These are phyloP conservation scores for Puccinia triticina DNA, from an alignment of 1,284 basidiomycete species.

Conservation along the genomic window DNA sequence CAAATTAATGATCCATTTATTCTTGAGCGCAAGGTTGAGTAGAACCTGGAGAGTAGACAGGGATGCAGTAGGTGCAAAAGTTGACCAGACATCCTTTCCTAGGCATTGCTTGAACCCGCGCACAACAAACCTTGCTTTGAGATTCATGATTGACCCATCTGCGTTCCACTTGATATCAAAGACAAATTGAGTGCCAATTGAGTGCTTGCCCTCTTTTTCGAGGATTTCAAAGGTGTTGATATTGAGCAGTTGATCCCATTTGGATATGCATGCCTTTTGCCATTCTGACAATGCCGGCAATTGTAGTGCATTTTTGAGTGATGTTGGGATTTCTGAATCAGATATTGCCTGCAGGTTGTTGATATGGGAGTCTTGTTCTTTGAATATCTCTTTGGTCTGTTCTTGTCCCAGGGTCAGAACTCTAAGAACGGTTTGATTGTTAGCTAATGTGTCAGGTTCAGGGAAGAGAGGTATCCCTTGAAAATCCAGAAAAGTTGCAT, in stretches of 20 bases:
- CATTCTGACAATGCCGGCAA: neutral
- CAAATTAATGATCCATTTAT: neutral
- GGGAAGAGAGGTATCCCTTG: neutral
- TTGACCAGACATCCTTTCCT: neutral
- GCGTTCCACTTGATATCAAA: slow-evolving; percentile 23
- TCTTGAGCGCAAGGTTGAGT: neutral
- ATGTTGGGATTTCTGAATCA: neutral
- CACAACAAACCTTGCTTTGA: slow-evolving; percentile 10
- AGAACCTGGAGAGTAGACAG: neutral
- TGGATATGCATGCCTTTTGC: neutral
- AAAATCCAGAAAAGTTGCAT: slow-evolving; percentile 12
- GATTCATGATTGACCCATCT: neutral
- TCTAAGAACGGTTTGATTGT: neutral
- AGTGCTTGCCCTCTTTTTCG: neutral
- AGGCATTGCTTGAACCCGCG: neutral
- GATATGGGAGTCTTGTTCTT: neutral
- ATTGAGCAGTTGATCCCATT: neutral
- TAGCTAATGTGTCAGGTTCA: neutral
- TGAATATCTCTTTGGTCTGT: neutral
- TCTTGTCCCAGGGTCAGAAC: neutral
- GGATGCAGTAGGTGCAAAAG: slow-evolving; percentile 10
- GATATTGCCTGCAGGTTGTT: neutral
- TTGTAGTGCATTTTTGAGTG: neutral
- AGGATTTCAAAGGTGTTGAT: neutral
- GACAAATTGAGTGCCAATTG: neutral